Evolutionary conservation across 495 filamentous ascomycete genomes (phyloP).

Genomic region (Entonaema liquescens): DNA sequence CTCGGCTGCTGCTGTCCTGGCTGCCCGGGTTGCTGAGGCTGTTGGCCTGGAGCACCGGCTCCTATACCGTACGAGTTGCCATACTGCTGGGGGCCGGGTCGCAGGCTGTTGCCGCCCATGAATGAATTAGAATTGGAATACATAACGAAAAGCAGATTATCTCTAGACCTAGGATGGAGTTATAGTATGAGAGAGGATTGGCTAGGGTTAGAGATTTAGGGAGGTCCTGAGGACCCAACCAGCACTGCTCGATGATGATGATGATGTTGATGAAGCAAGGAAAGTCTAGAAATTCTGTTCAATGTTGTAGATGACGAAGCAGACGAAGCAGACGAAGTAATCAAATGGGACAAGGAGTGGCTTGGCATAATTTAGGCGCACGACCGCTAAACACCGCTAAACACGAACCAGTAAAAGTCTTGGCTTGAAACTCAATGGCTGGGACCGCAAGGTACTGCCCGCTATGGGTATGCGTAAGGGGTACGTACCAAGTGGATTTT

Average conservation of each 20-base stretch:
- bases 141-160: slow-evolving; percentile 61
- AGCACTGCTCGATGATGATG: slow-evolving; percentile 27
- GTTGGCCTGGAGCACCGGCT: slow-evolving; percentile 58
- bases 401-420: background rate
- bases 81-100: slow-evolving; percentile 74
- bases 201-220: slow-evolving; percentile 19
- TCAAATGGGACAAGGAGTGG: slow-evolving; percentile 37
- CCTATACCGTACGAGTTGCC: slow-evolving; percentile 53
- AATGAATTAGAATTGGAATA: slow-evolving; percentile 88
- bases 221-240: slow-evolving; percentile 33
- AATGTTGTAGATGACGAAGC: slow-evolving; percentile 45
- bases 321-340: slow-evolving; percentile 13
- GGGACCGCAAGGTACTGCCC: background rate
- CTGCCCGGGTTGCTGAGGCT: slow-evolving; percentile 65
- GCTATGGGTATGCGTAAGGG: too few species aligned
- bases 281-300: slow-evolving; percentile 3
- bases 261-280: slow-evolving; percentile 26
- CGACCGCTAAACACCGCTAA: slow-evolving; percentile 1
- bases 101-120: slow-evolving; percentile 77
- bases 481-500: background rate
- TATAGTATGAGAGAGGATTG: background rate
- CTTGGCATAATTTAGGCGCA: slow-evolving; percentile 35
- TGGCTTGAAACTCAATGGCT: slow-evolving; percentile 4
- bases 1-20: slow-evolving; percentile 67
- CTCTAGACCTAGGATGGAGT: slow-evolving; percentile 12